A percentile compares a stretch with the other conserved stretches of the same genome.
Evolutionary conservation across 441 rosid species (phyloP).

Genomic region (Eruca vesicaria): DNA sequence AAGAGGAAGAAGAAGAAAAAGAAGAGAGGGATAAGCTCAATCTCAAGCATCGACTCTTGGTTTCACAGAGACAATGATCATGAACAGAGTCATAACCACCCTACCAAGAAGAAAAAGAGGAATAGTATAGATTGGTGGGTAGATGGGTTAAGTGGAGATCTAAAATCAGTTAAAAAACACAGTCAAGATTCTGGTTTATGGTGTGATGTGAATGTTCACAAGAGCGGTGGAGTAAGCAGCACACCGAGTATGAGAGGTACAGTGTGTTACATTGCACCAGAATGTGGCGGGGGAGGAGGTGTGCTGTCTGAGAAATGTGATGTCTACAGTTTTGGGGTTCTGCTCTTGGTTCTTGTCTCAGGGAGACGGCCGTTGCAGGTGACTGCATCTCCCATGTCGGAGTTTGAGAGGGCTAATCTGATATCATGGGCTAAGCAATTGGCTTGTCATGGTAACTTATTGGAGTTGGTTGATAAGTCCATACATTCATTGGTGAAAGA

Average conservation of each 20-base stretch:
- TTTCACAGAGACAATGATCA: constrained; percentile 64
- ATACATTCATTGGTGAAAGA: constrained; percentile 61
- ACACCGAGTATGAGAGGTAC: constrained; percentile 96
- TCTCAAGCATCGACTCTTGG: constrained; percentile 59
- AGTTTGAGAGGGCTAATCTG: constrained; percentile 87
- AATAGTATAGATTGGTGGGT: constrained; percentile 83
- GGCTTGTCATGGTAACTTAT: constrained; percentile 66
- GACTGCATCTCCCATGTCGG: constrained; percentile 82
- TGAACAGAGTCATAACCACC: constrained; percentile 46
- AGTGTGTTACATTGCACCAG: constrained; percentile 87
- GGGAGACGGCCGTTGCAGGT: constrained; percentile 90
- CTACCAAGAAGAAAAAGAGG: constrained; percentile 51
- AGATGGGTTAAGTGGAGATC: constrained; percentile 72
- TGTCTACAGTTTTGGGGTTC: constrained; percentile 80
- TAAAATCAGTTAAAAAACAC: constrained; percentile 41
- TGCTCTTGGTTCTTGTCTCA: constrained; percentile 71
- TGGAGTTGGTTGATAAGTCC: constrained; percentile 74
- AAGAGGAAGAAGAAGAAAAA: constrained; percentile 44
- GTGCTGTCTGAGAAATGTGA: constrained; percentile 77
- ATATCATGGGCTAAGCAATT: constrained; percentile 87
- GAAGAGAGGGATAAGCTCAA: constrained; percentile 42
- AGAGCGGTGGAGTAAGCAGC: constrained; percentile 84
- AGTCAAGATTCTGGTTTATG: constrained; percentile 60
- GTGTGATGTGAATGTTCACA: constrained; percentile 62
- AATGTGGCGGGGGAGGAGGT: constrained; percentile 88